These are phyloP conservation scores for Abrus precatorius DNA, from an alignment of 306 rosid species.

Conservation along the genomic window DNA sequence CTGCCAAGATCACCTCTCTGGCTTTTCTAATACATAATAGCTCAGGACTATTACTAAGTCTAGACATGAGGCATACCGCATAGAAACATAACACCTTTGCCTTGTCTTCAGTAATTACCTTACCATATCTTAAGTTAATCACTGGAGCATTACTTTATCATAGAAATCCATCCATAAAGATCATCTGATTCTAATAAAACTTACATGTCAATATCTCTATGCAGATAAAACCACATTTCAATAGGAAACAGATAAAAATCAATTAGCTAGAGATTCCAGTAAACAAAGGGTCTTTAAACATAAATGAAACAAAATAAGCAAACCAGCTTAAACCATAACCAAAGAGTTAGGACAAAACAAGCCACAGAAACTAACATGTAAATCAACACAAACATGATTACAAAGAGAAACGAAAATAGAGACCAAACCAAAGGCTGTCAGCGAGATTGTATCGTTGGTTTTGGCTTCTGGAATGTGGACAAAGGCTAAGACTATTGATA, in stretches of 20 bases:
- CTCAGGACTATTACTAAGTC: background rate
- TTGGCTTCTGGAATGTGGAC: constrained; percentile 32
- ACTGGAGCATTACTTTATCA: background rate
- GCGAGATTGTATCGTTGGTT: constrained; percentile 8
- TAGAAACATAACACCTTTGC: background rate
- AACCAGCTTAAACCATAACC: constrained; percentile 3
- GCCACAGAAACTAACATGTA: constrained; percentile 10
- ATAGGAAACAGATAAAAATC: background rate
- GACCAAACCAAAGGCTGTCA: background rate
- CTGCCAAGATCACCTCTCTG: background rate
- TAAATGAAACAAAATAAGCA: background rate
- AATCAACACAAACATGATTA: background rate
- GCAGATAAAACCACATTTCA: constrained; percentile 23
- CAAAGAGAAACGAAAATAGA: constrained; percentile 14
- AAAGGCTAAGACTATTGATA: background rate
- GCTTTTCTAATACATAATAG: background rate
- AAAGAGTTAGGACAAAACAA: background rate
- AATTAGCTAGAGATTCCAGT: background rate
- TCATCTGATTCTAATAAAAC: background rate
- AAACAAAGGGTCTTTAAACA: background rate
- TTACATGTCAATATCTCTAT: background rate
- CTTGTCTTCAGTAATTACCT: background rate
- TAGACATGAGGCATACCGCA: background rate
- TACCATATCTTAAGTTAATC: background rate
- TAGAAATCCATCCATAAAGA: background rate